Evolutionary conservation across 2,329 filamentous ascomycete species (phyloP), one percentile per base, ranked within the genome.

Genomic region (Byssothecium circinans): DNA sequence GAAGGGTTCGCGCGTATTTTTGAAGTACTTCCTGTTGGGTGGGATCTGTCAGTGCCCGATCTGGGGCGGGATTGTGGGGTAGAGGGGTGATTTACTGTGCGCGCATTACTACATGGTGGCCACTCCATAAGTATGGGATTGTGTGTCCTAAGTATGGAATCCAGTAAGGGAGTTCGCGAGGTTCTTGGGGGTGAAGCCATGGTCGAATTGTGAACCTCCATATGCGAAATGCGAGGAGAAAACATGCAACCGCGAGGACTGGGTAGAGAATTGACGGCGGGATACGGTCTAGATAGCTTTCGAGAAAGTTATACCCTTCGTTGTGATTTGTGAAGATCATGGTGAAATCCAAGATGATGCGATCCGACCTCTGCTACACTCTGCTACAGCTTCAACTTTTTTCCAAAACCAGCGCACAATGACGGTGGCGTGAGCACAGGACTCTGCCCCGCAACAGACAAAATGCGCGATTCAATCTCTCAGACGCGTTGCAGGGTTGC

Each of bases 111-210:
- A 38, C 42, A 39, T 20, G 7, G 17, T 45, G 33, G n/a, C 42
- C 33, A 25, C 19, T 38, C 12, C 27, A 6, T 8, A 45, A 4
- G 15, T 29, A 45, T 22, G 18, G 11, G 8, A 38, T 14, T 14
- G 33, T 32, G 19, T 45, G 42, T 18, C 42, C 42, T 8, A 37
- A 4, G 18, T 18, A 42, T 35, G 48, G 51, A 23, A 55, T 48
- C 50, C 38, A 55, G 32, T 55, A 55, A n/a, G 47, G 52, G 7
- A 53, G 36, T 37, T 50, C 42, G 15, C 43, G 41, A 18, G 52
- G 52, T 15, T 46, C 47, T 15, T 47, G 25, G 11, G 52, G 50
- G 41, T 42, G 35, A 11, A 50, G 23, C 33, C 32, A 15, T 8
- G 52, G 52, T 17, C 20, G 19, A 15, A 55, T 41, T 12, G 47